Base-by-base conservation (phyloP, 768 basidiomycete genomes). In the Tubosaeta sp. region DNA sequence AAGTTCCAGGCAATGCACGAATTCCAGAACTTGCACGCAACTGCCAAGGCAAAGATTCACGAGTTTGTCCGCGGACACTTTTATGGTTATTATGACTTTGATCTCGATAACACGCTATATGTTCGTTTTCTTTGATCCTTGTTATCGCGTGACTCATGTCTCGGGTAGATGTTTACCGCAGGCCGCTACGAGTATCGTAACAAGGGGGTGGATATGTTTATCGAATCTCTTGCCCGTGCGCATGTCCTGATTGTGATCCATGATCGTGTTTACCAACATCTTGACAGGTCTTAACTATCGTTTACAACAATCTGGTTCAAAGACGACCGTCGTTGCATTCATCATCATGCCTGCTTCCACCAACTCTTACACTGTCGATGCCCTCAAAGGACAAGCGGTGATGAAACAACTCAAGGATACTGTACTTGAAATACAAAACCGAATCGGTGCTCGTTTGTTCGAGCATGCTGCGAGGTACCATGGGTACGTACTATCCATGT, bases 1-100 rank as follows among this genome's bases (percentile, higher is more conserved):
- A 99, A 99, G 71, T 99, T 98, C 73, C 90, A 93, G 60, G 95
- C 96, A 11, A 97, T 98, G 86, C 96, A 98, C 78, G 96, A 99
- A 68, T 97, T 97, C 75, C 93, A 94, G 67, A 97, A 98, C 68
- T 67, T 96, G 50, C 96, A 99, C 63, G 84, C 92, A 0, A 86
- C 84, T 2, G 79, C 88, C 48, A 99, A 98, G 70, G 84, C 86
- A n/a, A 99, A 99, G 74, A 98, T 99, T 66, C 88, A 97, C 73
- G 96, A 99, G 62, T 99, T 99, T 57, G 81, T 97, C 43, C 80
- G 93, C 36, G 96, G 96, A 13, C 96, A 99, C 67, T 99, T 99
- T 72, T 99, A 98, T 66, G 95, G 95, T 3, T 87, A 95, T 64
- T 92, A 91, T 69, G 90, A 98, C 66, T 97, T 98, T 64, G 92